Conservation (phyloP, 2,329 filamentous ascomycete species). For the Ceratocystis harringtonii region DNA sequence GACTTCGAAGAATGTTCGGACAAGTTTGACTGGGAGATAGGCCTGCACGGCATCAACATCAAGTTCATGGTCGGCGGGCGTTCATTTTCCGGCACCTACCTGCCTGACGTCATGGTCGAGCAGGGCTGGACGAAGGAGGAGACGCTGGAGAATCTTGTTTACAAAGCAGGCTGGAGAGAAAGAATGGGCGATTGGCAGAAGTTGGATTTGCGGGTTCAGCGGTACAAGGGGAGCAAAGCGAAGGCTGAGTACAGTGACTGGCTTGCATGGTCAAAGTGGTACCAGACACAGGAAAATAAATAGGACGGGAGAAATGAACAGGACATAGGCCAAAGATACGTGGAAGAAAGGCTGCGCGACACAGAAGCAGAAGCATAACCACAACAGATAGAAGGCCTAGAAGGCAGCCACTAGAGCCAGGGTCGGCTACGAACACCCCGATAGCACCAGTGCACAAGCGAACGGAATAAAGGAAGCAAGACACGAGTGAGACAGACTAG, state of each 20-base stretch:
- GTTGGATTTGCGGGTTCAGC: constrained; percentile 61
- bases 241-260: constrained; percentile 57
- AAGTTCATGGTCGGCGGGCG: constrained; percentile 61
- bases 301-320: neutral
- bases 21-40: constrained; percentile 72
- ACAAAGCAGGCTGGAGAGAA: constrained; percentile 85
- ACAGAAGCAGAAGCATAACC: neutral
- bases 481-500: too few species aligned
- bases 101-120: constrained; percentile 81
- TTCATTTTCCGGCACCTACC: constrained; percentile 72
- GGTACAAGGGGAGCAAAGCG: constrained; percentile 76
- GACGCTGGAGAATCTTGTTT: constrained; percentile 75
- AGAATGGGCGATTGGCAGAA: constrained; percentile 66
- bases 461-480: too few species aligned
- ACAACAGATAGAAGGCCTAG: neutral
- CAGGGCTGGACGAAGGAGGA: constrained; percentile 94
- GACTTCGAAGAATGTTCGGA: constrained; percentile 65
- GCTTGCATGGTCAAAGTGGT: constrained; percentile 67
- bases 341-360: neutral
- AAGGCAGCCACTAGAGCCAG: neutral
- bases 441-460: too few species aligned
- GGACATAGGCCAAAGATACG: neutral
- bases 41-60: constrained; percentile 74
- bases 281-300: constrained; percentile 25
- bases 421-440: too few species aligned